Conservation (phyloP, 202 grass and related monocot species). For the Eragrostis tef region DNA sequence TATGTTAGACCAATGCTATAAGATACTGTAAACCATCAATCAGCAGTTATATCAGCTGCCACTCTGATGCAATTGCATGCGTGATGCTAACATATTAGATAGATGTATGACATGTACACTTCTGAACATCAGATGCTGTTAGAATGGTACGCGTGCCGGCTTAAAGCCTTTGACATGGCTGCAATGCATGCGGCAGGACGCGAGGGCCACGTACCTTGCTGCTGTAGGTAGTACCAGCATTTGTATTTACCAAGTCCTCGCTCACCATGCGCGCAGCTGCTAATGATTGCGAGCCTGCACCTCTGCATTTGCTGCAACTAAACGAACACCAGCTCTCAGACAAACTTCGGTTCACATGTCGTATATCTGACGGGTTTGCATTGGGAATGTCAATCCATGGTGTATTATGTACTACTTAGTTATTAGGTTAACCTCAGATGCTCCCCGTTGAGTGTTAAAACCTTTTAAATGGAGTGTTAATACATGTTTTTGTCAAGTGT, state of each 20-base stretch:
- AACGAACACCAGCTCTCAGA: slow-evolving; percentile 38
- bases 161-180: slow-evolving; percentile 52
- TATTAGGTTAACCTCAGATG: too few relatives aligned
- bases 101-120: too few relatives aligned
- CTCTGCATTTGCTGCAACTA: slow-evolving; percentile 34
- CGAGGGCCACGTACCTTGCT: slow-evolving; percentile 11
- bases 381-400: too few relatives aligned
- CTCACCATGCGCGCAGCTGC: slow-evolving; percentile 50
- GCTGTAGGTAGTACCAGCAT: slow-evolving; percentile 37
- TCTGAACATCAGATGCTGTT: slow-evolving; percentile 29
- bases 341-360: slow-evolving; percentile 12
- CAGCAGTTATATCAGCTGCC: background rate
- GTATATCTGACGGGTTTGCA: too few relatives aligned
- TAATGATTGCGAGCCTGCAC: slow-evolving; percentile 54
- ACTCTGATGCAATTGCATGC: background rate
- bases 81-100: too few relatives aligned
- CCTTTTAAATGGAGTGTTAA: too few relatives aligned
- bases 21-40: background rate
- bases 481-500: too few relatives aligned
- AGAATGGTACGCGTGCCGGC: slow-evolving; percentile 28
- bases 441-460: too few relatives aligned
- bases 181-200: slow-evolving; percentile 49
- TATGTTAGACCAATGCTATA: too few relatives aligned
- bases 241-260: background rate
- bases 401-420: too few relatives aligned